Conservation (phyloP, 208 protist genomes). For the Vickermania ingenoplastis region DNA sequence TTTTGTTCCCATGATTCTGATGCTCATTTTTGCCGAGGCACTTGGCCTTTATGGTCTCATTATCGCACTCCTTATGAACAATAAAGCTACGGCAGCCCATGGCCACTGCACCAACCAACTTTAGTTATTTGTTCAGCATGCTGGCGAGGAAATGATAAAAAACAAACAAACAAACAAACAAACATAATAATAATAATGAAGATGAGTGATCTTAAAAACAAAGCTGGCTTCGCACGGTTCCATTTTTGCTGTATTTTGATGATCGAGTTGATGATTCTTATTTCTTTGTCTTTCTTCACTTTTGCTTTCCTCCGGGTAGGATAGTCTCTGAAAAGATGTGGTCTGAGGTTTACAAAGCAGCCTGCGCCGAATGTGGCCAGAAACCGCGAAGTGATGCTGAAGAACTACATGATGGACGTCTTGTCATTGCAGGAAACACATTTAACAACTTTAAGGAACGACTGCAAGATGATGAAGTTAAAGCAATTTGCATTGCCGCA, state of each 20-base stretch:
- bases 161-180: too few relatives aligned
- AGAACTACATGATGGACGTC: constrained; percentile 8
- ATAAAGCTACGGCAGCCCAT: constrained; percentile 43
- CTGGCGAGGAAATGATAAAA: too few relatives aligned
- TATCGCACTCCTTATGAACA: constrained; percentile 92
- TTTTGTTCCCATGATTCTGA: constrained; percentile 99
- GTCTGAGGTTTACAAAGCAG: constrained; percentile 29
- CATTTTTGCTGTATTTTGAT: too few relatives aligned
- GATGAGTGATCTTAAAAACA: too few relatives aligned
- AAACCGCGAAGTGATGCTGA: constrained; percentile 33
- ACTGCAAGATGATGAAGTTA: constrained; percentile 49
- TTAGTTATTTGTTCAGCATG: too few relatives aligned
- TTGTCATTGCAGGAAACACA: constrained; percentile 42
- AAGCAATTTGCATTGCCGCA: constrained; percentile 21
- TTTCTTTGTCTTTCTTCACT: too few relatives aligned
- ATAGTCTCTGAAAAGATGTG: constrained; percentile 53
- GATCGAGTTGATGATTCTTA: too few relatives aligned
- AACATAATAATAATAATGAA: too few relatives aligned
- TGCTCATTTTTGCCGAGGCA: constrained; percentile 99
- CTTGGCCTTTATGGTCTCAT: constrained; percentile 98
- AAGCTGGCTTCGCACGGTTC: too few relatives aligned
- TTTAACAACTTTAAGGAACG: constrained; percentile 49
- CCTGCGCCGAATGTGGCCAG: constrained; percentile 23
- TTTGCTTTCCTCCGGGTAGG: too few relatives aligned
- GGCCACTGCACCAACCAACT: constrained; percentile 35